A percentile compares a stretch with the other conserved stretches of the same genome.
These are phyloP conservation scores for Cryptosporidium bovis DNA, from an alignment of 169 alveolate species.

Conservation along the genomic window DNA sequence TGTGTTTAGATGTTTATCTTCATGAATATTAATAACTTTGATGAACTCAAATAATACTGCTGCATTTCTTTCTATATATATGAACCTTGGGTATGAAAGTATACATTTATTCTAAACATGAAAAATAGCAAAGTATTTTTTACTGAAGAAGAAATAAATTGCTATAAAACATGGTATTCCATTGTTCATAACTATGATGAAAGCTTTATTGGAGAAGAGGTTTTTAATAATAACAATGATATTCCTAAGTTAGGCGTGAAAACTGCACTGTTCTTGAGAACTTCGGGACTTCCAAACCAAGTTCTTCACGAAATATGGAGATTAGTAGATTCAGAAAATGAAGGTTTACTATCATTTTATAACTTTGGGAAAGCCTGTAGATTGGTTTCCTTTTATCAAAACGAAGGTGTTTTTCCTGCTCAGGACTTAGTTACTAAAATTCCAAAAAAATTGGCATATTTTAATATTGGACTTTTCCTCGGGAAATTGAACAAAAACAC, in stretches of 20 bases:
- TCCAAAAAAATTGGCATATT: conserved; percentile 44
- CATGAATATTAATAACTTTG: too few species aligned
- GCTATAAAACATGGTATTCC: conserved; percentile 68
- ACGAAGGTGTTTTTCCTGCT: conserved; percentile 20
- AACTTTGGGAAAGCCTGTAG: conserved; percentile 68
- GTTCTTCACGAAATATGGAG: conserved; percentile 71
- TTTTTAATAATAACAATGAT: neutral
- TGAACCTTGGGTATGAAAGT: too few species aligned
- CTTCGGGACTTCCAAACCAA: conserved; percentile 43
- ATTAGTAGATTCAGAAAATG: conserved; percentile 26
- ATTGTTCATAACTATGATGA: conserved; percentile 24
- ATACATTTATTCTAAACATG: too few species aligned
- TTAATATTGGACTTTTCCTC: conserved; percentile 22
- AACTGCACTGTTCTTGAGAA: conserved; percentile 45
- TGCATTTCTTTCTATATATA: too few species aligned
- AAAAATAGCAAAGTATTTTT: neutral
- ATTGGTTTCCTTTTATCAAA: conserved; percentile 42
- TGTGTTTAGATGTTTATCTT: too few species aligned
- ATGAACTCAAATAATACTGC: too few species aligned
- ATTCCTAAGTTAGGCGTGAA: conserved; percentile 41
- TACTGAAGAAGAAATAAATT: conserved; percentile 17
- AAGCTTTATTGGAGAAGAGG: neutral
- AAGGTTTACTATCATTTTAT: conserved; percentile 18
- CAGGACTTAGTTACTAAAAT: neutral
- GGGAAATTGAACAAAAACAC: neutral